Conservation (phyloP, 2,329 filamentous ascomycete species). For the Orbilia blumenaviensis region DNA sequence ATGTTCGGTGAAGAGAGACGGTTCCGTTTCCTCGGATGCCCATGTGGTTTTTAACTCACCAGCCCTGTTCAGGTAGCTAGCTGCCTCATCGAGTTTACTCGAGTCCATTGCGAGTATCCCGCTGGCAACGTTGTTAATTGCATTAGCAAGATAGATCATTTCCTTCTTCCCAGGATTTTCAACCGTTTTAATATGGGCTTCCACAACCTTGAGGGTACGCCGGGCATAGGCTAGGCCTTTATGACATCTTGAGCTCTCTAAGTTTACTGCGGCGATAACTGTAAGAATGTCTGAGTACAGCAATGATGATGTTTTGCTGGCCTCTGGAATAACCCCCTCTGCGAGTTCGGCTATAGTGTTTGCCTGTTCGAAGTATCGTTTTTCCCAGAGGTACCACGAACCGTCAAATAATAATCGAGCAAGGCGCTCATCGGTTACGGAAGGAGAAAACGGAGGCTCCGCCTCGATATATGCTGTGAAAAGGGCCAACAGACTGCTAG, state of each 20-base stretch:
- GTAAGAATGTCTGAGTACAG: constrained; percentile 5
- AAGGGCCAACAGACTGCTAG: background rate
- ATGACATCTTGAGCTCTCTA: constrained; percentile 3
- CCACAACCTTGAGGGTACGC: no score
- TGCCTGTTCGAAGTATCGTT: background rate
- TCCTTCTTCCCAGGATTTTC: background rate
- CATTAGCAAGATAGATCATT: background rate
- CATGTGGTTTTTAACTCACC: background rate
- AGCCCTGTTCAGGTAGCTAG: no score
- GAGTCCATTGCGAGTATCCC: background rate
- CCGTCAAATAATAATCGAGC: constrained; percentile 1
- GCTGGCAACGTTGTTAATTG: constrained; percentile 9
- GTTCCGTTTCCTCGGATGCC: background rate
- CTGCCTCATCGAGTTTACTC: background rate
- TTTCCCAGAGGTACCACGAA: constrained; percentile 10
- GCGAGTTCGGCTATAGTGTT: background rate
- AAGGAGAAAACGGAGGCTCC: background rate
- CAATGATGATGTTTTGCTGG: background rate
- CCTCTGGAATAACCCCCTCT: background rate
- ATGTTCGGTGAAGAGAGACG: constrained; percentile 4
- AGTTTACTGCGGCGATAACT: constrained; percentile 4
- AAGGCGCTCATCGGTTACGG: background rate
- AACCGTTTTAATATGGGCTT: background rate
- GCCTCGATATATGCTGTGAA: background rate
- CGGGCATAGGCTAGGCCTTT: background rate